Evolutionary conservation across 495 filamentous ascomycete species (phyloP), one percentile per base, ranked within the genome.

Genomic region (Podospora australis): DNA sequence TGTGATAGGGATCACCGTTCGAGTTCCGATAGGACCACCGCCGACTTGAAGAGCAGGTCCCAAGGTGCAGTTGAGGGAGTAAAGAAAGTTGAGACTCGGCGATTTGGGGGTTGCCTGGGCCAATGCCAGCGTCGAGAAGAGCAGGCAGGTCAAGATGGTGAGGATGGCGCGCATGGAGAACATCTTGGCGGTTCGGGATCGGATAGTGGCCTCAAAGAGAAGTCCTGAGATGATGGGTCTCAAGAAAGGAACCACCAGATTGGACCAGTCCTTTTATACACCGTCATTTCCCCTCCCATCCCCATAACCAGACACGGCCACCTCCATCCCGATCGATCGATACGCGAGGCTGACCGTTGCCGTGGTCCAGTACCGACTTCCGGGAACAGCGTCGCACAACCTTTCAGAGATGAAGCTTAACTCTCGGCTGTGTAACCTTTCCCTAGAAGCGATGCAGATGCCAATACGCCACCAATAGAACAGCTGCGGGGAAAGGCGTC

Each of bases 51-150:
- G 25, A 2, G 52, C 1, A 2, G 40, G 2, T 4, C 46, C 60
- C 3, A 63, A 32, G 17, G 57, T 58, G 47, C 57, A 60, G 44
- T 58, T 63, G 28, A 63, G 46, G 4, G 60, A 60, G 39, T 63
- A 63, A 4, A 63, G 50, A 26, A 30, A 60, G 5, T 46, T 60
- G 21, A 63, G 48, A 36, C 52, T 47, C 0, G 60, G 60, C 2
- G 53, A 9, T 2, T 39, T 48, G 6, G 56, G 59, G 3, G 43
- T 35, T 28, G 40, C 40, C 8, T 39, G 38, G 5, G 23, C 34
- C 6, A 21, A 3, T 25, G 20, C 28, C 13, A 6, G 1, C 20
- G 3, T 28, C 29, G 47, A 41, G 13, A 26, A 7, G 14, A 21
- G 11, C 23, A 39, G 25, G 24, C 34, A 39, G 24, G 22, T 16